These are phyloP conservation scores for Capsicum baccatum DNA, from an alignment of 257 asterid genomes.

Conservation along the genomic window DNA sequence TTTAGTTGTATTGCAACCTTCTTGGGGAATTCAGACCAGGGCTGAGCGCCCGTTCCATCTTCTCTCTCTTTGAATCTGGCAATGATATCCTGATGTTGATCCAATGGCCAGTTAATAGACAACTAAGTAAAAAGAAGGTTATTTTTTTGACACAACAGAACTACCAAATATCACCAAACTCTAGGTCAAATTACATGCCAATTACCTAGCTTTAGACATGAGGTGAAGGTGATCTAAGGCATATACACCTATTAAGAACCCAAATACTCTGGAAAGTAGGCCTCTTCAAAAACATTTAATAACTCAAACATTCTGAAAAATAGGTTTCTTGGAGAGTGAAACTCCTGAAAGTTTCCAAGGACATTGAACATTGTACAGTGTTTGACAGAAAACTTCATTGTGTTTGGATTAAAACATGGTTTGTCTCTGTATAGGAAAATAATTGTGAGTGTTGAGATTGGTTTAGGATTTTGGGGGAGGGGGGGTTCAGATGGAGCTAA, in stretches of 20 bases:
- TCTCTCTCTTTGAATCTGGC: constrained; percentile 86
- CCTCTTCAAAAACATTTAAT: neutral
- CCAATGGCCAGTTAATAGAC: constrained; percentile 12
- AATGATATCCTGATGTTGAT: constrained; percentile 72
- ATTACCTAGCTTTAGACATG: neutral
- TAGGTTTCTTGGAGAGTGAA: neutral
- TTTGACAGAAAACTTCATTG: neutral
- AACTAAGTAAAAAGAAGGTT: constrained; percentile 12
- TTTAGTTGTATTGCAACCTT: constrained; percentile 96
- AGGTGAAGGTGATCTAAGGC: constrained; percentile 16
- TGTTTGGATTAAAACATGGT: neutral
- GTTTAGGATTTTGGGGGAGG: neutral
- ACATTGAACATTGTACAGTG: neutral
- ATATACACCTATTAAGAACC: neutral
- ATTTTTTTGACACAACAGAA: constrained; percentile 20
- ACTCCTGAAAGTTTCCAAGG: neutral
- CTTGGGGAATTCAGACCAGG: constrained; percentile 86
- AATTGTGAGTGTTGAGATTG: constrained; percentile 19
- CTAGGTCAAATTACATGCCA: constrained; percentile 9
- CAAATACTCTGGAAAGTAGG: constrained; percentile 19
- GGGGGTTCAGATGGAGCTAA: neutral
- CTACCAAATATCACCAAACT: constrained; percentile 15
- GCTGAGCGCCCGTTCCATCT: constrained; percentile 49
- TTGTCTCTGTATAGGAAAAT: neutral
- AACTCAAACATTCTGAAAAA: neutral